Evolutionary conservation across 768 basidiomycete species (phyloP).

Genomic region (Naganishia friedmannii): DNA sequence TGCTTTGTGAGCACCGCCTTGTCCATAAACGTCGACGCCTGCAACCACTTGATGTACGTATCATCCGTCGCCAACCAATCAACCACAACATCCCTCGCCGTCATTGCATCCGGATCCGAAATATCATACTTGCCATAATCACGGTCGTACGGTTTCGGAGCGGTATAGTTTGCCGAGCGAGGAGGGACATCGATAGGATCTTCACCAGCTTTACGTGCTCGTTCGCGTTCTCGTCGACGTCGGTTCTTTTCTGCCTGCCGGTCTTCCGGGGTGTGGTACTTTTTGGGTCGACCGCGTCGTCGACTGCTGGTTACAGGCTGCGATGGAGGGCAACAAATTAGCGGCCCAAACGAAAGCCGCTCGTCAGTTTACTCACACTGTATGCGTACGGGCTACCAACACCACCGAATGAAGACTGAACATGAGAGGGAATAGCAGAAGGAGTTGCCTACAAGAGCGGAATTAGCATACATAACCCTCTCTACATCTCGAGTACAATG

Average conservation of each 20-base stretch:
- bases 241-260: neutral
- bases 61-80: constrained; percentile 9
- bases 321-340: neutral
- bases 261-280: constrained; percentile 4
- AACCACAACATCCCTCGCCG: constrained; percentile 18
- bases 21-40: neutral
- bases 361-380: neutral
- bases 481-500: no score
- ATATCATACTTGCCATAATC: constrained; percentile 14
- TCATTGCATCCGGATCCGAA: constrained; percentile 15
- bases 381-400: neutral
- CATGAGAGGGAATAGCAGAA: neutral
- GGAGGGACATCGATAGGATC: neutral
- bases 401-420: constrained; percentile 3
- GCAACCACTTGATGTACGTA: constrained; percentile 2
- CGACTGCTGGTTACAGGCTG: neutral
- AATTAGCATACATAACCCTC: neutral
- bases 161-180: neutral
- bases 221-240: constrained; percentile 8
- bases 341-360: neutral
- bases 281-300: constrained; percentile 9
- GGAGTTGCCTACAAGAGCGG: neutral
- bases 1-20: constrained; percentile 1
- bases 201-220: neutral
- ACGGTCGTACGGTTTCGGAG: constrained; percentile 9